phyloP scores from a whole-genome alignment of 2,329 filamentous ascomycete genomes.

The Emergomyces africanus region DNA sequence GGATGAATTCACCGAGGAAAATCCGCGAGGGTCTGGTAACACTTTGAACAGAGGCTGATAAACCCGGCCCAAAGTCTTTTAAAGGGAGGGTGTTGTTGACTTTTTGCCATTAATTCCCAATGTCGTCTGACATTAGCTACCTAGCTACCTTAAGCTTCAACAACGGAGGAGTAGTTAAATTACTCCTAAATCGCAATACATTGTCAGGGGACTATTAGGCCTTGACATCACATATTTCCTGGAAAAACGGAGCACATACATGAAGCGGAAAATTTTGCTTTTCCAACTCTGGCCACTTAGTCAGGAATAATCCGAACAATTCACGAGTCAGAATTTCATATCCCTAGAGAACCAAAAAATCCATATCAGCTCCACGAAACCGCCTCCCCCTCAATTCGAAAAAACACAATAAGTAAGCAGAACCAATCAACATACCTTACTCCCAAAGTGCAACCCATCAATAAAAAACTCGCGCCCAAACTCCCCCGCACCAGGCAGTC shows the following conservation, averaged over 20 bases:
- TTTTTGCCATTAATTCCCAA: neutral
- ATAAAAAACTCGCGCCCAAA: conserved; percentile 26
- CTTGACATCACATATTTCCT: neutral
- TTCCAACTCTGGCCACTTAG: conserved; percentile 12
- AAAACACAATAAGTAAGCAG: neutral
- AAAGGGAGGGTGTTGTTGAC: neutral
- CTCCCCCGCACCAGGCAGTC: conserved; percentile 17
- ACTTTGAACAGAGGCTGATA: conserved; percentile 35
- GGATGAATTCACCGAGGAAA: conserved; percentile 89
- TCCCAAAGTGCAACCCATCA: conserved; percentile 26
- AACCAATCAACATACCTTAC: conserved; percentile 6
- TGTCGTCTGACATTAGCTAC: neutral
- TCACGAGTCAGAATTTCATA: conserved; percentile 11
- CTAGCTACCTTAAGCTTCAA: neutral
- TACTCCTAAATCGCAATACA: neutral
- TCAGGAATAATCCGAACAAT: conserved; percentile 8
- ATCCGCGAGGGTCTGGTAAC: conserved; percentile 53
- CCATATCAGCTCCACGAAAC: neutral
- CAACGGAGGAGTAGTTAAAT: neutral
- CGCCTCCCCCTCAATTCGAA: neutral
- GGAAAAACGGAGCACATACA: neutral
- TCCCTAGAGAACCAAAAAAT: conserved; percentile 3
- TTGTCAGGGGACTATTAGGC: neutral
- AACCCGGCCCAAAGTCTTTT: neutral
- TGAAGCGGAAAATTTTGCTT: conserved; percentile 8